Percentiles rank a stretch among this genome's conserved stretches.
These are phyloP conservation scores for Deinandra increscens DNA, from an alignment of 129 eudicot species.

Conservation along the genomic window DNA sequence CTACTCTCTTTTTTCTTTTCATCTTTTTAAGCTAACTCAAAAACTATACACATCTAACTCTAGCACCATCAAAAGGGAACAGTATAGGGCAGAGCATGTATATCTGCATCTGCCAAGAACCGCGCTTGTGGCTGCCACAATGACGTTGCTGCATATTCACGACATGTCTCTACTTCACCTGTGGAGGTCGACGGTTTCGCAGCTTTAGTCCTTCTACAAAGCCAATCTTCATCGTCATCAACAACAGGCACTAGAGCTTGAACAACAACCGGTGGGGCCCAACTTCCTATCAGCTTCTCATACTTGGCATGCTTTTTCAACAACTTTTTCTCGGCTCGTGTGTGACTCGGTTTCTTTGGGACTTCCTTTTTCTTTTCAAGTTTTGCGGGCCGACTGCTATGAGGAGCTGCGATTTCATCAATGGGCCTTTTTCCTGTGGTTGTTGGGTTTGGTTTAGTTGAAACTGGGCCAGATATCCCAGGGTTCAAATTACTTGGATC, in stretches of 20 bases:
- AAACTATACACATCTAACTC: constrained; percentile 23
- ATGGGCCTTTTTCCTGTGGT: neutral
- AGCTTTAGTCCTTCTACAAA: constrained; percentile 19
- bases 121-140: constrained; percentile 47
- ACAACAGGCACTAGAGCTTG: neutral
- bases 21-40: constrained; percentile 12
- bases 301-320: constrained; percentile 21
- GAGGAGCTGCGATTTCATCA: no score
- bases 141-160: constrained; percentile 16
- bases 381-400: neutral
- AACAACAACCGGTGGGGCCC: constrained; percentile 33
- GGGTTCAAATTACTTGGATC: neutral
- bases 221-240: constrained; percentile 60
- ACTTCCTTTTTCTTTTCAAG: constrained; percentile 14
- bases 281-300: constrained; percentile 36
- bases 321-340: constrained; percentile 31
- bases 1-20: neutral
- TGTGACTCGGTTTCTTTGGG: constrained; percentile 2
- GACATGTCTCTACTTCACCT: constrained; percentile 15
- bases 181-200: neutral
- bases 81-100: constrained; percentile 68
- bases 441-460: neutral
- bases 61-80: constrained; percentile 48
- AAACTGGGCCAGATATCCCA: neutral
- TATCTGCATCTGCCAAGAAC: constrained; percentile 48